Evolutionary conservation across 169 alveolate genomes (phyloP), one percentile per base, ranked within the genome.

Genomic region (Cryptosporidium viatorum): DNA sequence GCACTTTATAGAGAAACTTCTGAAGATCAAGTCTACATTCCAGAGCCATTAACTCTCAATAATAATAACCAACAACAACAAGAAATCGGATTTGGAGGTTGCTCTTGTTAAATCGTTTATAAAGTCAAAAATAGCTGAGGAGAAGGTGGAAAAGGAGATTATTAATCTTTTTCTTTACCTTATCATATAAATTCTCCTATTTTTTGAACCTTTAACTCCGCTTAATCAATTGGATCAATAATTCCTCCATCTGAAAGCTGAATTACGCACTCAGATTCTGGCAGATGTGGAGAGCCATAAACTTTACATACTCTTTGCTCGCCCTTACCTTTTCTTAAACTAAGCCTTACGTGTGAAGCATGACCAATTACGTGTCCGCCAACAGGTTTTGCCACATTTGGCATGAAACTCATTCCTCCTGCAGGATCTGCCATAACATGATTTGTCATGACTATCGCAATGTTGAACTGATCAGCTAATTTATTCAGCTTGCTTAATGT

Each of bases 291-390:
- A 14, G 99, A 96, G 86, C 97, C 99, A 92, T 96, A 97, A 23
- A 98, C 97, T 85, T 98, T 98, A 75, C 98, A 95, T 35, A 97
- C 96, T 84, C 99, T 94, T 87, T 96, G 97, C 71, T 98, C 99
- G 31, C 98, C 98, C 85, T 97, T 95, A 6, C 99, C 99, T 85
- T 97, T 98, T 84, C 99, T 96, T 31, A 97, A 92, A 70, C 97
- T 94, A 7, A 98, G 93, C 75, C 99, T 95, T 0, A 98, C 96
- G 50, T 98, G 96, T 9, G 99, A 96, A 21, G 99, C 99, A 92
- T 98, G 99, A 29, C 99, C 99, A 92, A 98, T 96, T 68, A 98
- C 98, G 93, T 98, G 99, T 0, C 99, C 99, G 9, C 99, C 99
- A 55, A 97, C 96, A 14, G 99, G 98, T 86, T 96, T 96, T 91